These are phyloP conservation scores for Licmophora abbreviata DNA, from an alignment of 108 stramenopile species.

Conservation along the genomic window DNA sequence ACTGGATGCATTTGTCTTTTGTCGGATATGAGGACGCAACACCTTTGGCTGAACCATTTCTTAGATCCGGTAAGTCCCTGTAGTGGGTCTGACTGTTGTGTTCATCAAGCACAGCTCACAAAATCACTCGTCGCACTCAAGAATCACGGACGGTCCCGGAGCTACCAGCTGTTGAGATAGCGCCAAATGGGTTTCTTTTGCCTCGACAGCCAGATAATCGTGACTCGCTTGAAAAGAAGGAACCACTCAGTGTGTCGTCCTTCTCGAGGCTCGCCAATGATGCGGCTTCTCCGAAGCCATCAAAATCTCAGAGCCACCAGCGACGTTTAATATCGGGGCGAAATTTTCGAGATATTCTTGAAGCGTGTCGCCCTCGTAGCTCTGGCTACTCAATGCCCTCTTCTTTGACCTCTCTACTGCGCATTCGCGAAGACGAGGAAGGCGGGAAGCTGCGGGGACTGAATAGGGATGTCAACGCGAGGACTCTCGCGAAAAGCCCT, in stretches of 20 bases:
- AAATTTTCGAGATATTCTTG: slow-evolving; percentile 73
- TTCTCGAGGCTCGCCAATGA: slow-evolving; percentile 29
- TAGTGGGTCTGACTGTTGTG: too few relatives aligned
- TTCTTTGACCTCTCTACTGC: slow-evolving; percentile 19
- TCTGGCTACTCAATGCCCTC: slow-evolving; percentile 27
- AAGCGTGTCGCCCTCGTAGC: slow-evolving; percentile 68
- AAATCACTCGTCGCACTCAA: too few relatives aligned
- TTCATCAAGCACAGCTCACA: too few relatives aligned
- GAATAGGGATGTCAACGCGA: slow-evolving; percentile 1
- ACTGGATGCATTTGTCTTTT: slow-evolving; percentile 87
- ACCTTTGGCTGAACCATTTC: too few relatives aligned
- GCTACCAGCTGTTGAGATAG: neutral
- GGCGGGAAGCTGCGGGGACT: neutral
- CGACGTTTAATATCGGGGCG: slow-evolving; percentile 67
- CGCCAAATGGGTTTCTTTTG: slow-evolving; percentile 11
- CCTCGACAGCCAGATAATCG: neutral
- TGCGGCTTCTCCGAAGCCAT: slow-evolving; percentile 20
- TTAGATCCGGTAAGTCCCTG: too few relatives aligned
- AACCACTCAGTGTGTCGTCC: neutral
- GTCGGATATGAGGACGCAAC: slow-evolving; percentile 57
- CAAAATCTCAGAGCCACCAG: slow-evolving; percentile 27
- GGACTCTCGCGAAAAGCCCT: neutral
- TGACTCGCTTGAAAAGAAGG: slow-evolving; percentile 11
- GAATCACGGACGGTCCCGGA: too few relatives aligned
- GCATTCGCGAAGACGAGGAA: slow-evolving; percentile 14